Conservation (phyloP, 129 eudicot genomes). For the Apium graveolens region DNA sequence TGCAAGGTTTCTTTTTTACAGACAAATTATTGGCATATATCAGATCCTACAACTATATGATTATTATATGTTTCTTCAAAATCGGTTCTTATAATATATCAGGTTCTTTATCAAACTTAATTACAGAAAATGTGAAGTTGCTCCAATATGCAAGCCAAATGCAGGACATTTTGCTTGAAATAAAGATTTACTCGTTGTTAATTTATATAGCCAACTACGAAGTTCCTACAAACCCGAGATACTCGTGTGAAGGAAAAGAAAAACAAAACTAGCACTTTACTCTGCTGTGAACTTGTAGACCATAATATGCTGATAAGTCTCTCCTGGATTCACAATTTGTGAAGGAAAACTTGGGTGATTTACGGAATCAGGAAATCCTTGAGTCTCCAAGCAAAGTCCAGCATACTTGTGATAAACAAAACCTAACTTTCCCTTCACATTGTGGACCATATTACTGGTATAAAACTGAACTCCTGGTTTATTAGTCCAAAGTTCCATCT, state of each 20-base stretch:
- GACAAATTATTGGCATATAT: not conserved
- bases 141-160: not conserved
- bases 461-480: constrained; percentile 55
- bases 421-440: constrained; percentile 41
- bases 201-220: not conserved
- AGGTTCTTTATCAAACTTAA: not conserved
- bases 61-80: not conserved
- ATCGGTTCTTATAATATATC: not conserved
- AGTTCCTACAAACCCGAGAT: not conserved
- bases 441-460: constrained; percentile 38
- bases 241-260: not conserved
- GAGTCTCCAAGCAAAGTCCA: constrained; percentile 59
- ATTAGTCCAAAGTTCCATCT: constrained; percentile 56
- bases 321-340: constrained; percentile 57
- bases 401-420: constrained; percentile 29
- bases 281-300: constrained; percentile 49
- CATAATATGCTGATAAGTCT: constrained; percentile 48
- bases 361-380: constrained; percentile 67
- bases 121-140: not conserved
- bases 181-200: not conserved
- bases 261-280: not conserved
- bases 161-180: not conserved
- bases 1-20: not conserved
- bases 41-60: not conserved
- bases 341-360: constrained; percentile 64